These are phyloP conservation scores for Metarhizium robertsii DNA, from an alignment of 2,329 filamentous ascomycete genomes.

Conservation along the genomic window DNA sequence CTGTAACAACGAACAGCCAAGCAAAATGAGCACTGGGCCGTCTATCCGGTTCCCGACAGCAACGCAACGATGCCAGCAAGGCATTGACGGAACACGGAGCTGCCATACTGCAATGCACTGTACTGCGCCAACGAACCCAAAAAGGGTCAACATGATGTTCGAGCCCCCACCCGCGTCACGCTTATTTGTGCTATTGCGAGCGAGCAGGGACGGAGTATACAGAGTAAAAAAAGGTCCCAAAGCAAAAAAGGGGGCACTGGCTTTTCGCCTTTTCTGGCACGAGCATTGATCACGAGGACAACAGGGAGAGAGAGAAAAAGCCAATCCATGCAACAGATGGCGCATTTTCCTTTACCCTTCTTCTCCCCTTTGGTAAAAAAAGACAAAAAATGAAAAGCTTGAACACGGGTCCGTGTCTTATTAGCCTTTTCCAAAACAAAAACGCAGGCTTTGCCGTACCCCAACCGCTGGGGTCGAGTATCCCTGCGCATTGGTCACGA, in stretches of 20 bases:
- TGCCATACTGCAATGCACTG: too few relatives aligned
- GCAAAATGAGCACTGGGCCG: too few relatives aligned
- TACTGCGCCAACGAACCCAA: too few relatives aligned
- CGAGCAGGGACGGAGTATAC: background rate
- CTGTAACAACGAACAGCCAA: too few relatives aligned
- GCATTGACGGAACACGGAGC: too few relatives aligned
- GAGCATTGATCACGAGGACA: slow-evolving; percentile 17
- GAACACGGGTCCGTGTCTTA: background rate
- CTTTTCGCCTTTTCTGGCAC: background rate
- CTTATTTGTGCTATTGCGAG: too few relatives aligned
- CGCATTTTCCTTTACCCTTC: background rate
- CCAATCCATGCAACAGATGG: background rate
- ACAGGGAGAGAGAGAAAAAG: slow-evolving; percentile 13
- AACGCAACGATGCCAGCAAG: too few relatives aligned
- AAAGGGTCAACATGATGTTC: too few relatives aligned
- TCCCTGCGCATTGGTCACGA: slow-evolving; percentile 9
- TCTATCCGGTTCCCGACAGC: too few relatives aligned
- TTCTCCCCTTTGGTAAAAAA: background rate
- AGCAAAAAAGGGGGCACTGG: background rate
- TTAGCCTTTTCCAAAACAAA: background rate
- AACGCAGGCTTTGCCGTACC: background rate
- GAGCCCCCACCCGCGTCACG: too few relatives aligned
- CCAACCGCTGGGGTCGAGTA: background rate
- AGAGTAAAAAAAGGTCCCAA: background rate
- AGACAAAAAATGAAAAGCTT: background rate